Evolutionary conservation across 257 asterid genomes (phyloP).

Genomic region (Schizonepeta tenuifolia): DNA sequence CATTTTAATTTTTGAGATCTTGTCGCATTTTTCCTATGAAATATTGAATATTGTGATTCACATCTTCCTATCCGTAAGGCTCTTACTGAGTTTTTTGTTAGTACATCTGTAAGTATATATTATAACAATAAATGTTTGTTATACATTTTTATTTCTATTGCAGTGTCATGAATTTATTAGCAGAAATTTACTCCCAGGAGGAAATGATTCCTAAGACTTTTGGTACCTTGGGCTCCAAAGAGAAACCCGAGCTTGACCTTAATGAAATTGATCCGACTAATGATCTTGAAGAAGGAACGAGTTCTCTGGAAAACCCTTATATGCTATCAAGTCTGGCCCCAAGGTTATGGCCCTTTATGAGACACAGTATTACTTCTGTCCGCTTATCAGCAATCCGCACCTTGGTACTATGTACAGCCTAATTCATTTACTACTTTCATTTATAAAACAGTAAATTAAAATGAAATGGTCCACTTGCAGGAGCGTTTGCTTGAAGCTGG

Average conservation of each 20-base stretch:
- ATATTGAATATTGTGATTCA: slow-evolving; percentile 1
- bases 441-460: neutral
- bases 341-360: slow-evolving; percentile 98
- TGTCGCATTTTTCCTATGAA: neutral
- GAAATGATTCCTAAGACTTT: slow-evolving; percentile 83
- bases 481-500: slow-evolving; percentile 99
- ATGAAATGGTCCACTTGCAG: slow-evolving; percentile 51
- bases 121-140: slow-evolving; percentile 5
- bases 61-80: neutral
- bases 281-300: slow-evolving; percentile 66
- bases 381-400: slow-evolving; percentile 98
- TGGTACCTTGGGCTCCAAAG: slow-evolving; percentile 48
- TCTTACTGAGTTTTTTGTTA: neutral
- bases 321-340: slow-evolving; percentile 91
- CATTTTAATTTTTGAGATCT: neutral
- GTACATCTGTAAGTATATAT: slow-evolving; percentile 2
- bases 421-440: slow-evolving; percentile 26
- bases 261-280: slow-evolving; percentile 63
- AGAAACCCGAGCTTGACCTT: slow-evolving; percentile 73
- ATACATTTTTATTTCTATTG: slow-evolving; percentile 41
- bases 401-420: slow-evolving; percentile 52
- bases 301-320: slow-evolving; percentile 75
- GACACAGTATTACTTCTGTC: slow-evolving; percentile 95
- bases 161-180: slow-evolving; percentile 99
- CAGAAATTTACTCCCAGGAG: slow-evolving; percentile 97